A percentile compares a stretch with the other conserved stretches of the same genome.
phyloP scores from a whole-genome alignment of 805 yeast species.

The Barnettozyma sp. region DNA sequence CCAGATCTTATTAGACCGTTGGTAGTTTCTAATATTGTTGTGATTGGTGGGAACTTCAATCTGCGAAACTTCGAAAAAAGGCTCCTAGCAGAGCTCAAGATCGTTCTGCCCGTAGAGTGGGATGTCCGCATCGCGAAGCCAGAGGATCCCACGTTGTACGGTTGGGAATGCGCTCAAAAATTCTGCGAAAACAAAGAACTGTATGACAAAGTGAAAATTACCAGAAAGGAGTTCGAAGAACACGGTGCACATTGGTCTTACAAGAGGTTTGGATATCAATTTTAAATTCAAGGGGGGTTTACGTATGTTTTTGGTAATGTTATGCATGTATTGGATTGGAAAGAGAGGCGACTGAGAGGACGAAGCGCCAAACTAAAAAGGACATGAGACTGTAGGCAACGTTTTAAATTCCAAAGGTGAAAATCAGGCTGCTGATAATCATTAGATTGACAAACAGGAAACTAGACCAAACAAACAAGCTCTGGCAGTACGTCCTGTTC shows the following conservation, averaged over 20 bases:
- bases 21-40: slow-evolving; percentile 67
- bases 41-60: slow-evolving; percentile 78
- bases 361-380: too few relatives aligned
- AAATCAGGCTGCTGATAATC: slow-evolving; percentile 39
- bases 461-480: slow-evolving; percentile 35
- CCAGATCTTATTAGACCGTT: slow-evolving; percentile 74
- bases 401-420: slow-evolving; percentile 24
- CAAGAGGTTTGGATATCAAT: slow-evolving; percentile 36
- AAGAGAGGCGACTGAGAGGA: too few relatives aligned
- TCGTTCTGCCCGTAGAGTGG: slow-evolving; percentile 69
- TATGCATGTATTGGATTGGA: too few relatives aligned
- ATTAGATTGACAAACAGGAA: slow-evolving; percentile 34
- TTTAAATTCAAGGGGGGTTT: too few relatives aligned
- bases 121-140: slow-evolving; percentile 42
- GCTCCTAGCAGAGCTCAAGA: slow-evolving; percentile 51
- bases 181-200: slow-evolving; percentile 26
- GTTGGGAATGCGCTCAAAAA: slow-evolving; percentile 51
- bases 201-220: slow-evolving; percentile 48
- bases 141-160: slow-evolving; percentile 35
- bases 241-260: slow-evolving; percentile 56
- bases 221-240: slow-evolving; percentile 78
- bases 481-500: slow-evolving; percentile 31
- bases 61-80: slow-evolving; percentile 62
- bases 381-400: too few relatives aligned
- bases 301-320: too few relatives aligned